Base-by-base conservation (phyloP, 176 grass and related monocot species). In the Eragrostis curvula region DNA sequence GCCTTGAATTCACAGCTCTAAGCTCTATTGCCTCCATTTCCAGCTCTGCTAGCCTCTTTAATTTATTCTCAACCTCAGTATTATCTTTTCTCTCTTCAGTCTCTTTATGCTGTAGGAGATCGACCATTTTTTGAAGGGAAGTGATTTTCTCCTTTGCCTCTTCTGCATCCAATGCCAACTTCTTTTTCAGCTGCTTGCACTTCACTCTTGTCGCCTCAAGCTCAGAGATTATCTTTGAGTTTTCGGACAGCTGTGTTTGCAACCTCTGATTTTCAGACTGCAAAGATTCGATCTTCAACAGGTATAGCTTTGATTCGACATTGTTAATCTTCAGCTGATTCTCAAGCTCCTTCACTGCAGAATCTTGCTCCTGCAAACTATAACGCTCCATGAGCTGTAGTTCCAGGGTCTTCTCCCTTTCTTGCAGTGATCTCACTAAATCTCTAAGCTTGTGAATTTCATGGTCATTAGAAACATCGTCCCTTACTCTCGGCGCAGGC, bases 261-360 rank as follows among this genome's bases (percentile, higher is more conserved):
- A 99, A 82, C 48, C 51, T 94, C 81, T 81, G 76, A 72, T 99
- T 99, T 74, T 99, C 93, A 66, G 93, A 75, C 68, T 91, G 78
- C 81, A 99, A 88, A 49, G 96, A 90, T 51, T 88, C 87, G 5
- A 99, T 88, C 83, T 90, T 96, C 76, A 99, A 30, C 24, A 47
- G 66, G 78, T 96, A 92, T n/a, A 96, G 65, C 85, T 99, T 90
- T 21, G 89, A 84, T 81, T 99, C 91, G 0, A 92, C 89, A 53
- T 60, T 91, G 73, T 83, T 93, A 77, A 99, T 88, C 87, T 92
- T 94, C 27, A 94, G 53, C 60, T 96, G 93, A 81, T 86, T 99
- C 89, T 94, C 83, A 74, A 99, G 93, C 87, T 96, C 88, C 71
- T 78, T 90, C 79, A 96, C 71, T 5, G 87, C 75, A 68, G 74